Evolutionary conservation across 2,329 filamentous ascomycete species (phyloP), one percentile per base, ranked within the genome.

Genomic region (Hirsutella thompsonii): DNA sequence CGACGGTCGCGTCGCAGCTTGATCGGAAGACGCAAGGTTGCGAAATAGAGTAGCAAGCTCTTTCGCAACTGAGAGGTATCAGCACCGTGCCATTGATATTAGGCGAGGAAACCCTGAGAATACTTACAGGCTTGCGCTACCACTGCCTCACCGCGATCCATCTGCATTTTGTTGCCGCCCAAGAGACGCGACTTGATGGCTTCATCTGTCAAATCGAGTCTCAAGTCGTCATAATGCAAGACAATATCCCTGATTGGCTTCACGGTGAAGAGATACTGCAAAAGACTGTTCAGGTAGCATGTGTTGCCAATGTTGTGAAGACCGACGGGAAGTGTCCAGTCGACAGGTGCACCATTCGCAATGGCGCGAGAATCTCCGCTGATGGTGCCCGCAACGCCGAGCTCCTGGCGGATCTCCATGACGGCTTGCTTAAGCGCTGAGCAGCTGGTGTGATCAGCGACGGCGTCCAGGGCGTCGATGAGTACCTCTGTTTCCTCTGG

Each of bases 261-360:
- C 42, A 96, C 76, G 0, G 89, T 93, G 57, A 94, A 95, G 49
- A 95, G 83, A 56, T 94, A 96, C 53, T 98, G 92, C 9, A 98
- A 69, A 38, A 98, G 74, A 61, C 90, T 96, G 66, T 98, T 98
- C 41, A 98, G 71, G 54, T 98, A 98, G 59, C 92, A 98, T 0
- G 93, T 98, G 54, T 98, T 98, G 44, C 92, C 89, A 43, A 96
- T 94, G 51, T 96, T 98, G 47, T 80, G 75, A 5, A 96, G 71
- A 0, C 92, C 92, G 19, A 94, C 84, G 0, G 92, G 92, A 59
- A 85, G 79, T 23, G 74, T 67, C 37, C 62, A 52, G 42, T 66
- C 53, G 13, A 55, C 53, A 3, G 52, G 40, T 33, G 35, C 36
- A n/a, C 21, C 33, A 6, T 40, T 40, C 21, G 39, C 37, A 18